Percentiles rank a stretch among this genome's conserved stretches.
phyloP scores from a whole-genome alignment of 1,284 basidiomycete genomes.

The Agaricales sp. region DNA sequence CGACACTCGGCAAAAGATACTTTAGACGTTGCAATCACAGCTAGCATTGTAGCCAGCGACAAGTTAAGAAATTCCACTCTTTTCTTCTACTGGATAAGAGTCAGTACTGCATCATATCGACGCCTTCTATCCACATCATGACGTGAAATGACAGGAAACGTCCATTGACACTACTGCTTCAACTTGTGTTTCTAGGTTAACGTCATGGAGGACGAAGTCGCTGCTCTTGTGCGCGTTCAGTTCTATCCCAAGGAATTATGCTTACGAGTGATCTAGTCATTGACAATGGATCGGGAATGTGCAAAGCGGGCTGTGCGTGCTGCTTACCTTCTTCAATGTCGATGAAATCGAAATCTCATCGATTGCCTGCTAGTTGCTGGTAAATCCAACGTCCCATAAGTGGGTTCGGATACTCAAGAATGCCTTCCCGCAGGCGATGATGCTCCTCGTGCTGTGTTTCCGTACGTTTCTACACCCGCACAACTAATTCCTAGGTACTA shows the following conservation, averaged over 20 bases:
- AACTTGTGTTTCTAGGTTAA: too few species aligned
- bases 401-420: conserved; percentile 10
- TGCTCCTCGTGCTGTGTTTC: conserved; percentile 63
- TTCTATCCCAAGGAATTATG: not conserved
- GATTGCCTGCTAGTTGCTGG: conserved; percentile 21
- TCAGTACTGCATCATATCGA: too few species aligned
- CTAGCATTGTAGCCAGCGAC: too few species aligned
- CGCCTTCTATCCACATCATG: too few species aligned
- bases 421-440: conserved; percentile 46
- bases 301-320: conserved; percentile 51
- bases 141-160: too few species aligned
- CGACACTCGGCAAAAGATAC: too few species aligned
- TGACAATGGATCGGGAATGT: conserved; percentile 63
- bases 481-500: conserved; percentile 3
- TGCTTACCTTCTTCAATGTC: conserved; percentile 7
- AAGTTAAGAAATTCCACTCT: too few species aligned
- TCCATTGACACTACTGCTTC: too few species aligned
- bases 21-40: too few species aligned
- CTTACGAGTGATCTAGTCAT: conserved; percentile 25
- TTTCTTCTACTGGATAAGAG: too few species aligned
- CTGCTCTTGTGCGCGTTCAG: conserved; percentile 26
- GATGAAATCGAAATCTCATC: conserved; percentile 4
- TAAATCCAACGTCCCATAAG: conserved; percentile 9
- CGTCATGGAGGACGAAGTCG: conserved; percentile 34
- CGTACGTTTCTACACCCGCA: conserved; percentile 31